These are phyloP conservation scores for Penstemon barbatus DNA, from an alignment of 257 asterid species.

Conservation along the genomic window DNA sequence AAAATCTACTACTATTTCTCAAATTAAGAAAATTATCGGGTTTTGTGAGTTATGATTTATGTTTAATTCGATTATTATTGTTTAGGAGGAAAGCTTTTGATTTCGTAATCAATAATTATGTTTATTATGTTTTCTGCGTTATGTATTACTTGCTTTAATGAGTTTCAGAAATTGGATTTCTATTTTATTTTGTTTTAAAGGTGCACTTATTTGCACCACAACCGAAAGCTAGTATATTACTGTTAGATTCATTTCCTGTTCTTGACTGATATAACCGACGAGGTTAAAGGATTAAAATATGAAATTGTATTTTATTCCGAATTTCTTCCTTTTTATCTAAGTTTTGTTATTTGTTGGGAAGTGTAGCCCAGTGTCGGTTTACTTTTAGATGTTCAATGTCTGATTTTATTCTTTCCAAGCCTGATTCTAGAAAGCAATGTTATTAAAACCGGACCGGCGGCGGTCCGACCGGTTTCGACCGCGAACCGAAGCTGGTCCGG, in stretches of 20 bases:
- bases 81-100: neutral
- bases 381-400: slow-evolving; percentile 23
- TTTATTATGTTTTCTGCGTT: too few relatives aligned
- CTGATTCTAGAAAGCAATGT: too few relatives aligned
- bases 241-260: slow-evolving; percentile 16
- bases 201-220: too few relatives aligned
- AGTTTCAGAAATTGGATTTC: slow-evolving; percentile 1
- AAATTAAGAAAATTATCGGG: too few relatives aligned
- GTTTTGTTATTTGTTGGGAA: slow-evolving; percentile 5
- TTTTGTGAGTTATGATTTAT: neutral
- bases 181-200: neutral
- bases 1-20: neutral
- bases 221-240: neutral
- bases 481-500: too few relatives aligned
- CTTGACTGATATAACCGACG: neutral
- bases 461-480: too few relatives aligned
- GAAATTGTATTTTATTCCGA: slow-evolving; percentile 11
- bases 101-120: neutral
- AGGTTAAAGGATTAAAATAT: neutral
- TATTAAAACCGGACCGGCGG: too few relatives aligned
- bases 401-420: neutral
- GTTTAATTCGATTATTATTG: neutral
- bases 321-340: slow-evolving; percentile 12
- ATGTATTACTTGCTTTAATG: neutral
- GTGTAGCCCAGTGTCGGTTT: slow-evolving; percentile 17